Base-by-base conservation (phyloP, 108 stramenopile species). In the Pseudonitzschia delicatissima region DNA sequence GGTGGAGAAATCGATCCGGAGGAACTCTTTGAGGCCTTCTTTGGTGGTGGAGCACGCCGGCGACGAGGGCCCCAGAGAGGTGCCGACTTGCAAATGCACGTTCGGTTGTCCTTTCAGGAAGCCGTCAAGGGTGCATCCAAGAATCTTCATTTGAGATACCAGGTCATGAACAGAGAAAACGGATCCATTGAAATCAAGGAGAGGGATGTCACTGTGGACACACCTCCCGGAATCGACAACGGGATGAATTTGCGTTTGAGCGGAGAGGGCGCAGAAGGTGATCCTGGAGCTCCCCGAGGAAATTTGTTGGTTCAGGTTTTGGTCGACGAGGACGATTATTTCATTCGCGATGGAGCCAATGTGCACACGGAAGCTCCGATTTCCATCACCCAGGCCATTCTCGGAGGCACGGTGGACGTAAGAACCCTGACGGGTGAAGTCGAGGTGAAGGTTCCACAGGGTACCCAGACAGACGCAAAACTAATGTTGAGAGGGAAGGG, bases 341-440 rank as follows among this genome's bases (percentile, higher is more conserved):
- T 97, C 69, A 65, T 85, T 29, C 82, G 96, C 45, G 91, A 89
- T 66, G 95, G 94, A 35, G 62, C 68, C 47, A 87, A 98, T 69
- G 81, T 96, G 17, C 92, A 96, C 52, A 87, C 84, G 2, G 84
- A 87, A 58, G 77, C 88, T 12, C 90, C 91, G 29, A 79, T 96
- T 17, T 68, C 76, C 27, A 32, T 96, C 40, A 82, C 82, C 20
- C 90, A 98, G 67, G 95, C 93, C 27, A 80, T 93, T 47, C 71
- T 99, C 20, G 98, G 99, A 39, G 94, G 95, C 57, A 95, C 81
- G 29, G 88, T 97, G 11, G 96, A 98, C 64, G 96, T 99, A 20
- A 84, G 82, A 21, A 99, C 98, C 11, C 77, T 99, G 49, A 84
- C 86, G 18, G 98, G 99, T 17, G 91, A 90, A 71, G 97, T 98